Base-by-base conservation (phyloP, 257 asterid species). In the Solanum acaule region DNA sequence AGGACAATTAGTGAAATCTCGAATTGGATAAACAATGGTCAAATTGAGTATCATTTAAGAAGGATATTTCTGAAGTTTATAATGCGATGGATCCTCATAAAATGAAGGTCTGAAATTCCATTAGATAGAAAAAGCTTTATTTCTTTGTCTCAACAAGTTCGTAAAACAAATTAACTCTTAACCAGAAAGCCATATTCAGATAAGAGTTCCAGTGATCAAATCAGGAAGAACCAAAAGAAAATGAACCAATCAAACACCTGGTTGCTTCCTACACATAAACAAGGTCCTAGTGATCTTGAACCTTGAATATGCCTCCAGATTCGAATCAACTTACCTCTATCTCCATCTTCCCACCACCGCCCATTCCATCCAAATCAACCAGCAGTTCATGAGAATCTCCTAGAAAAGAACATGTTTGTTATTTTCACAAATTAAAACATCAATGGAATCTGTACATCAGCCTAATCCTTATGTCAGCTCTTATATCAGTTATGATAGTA, bases 301-400 rank as follows among this genome's bases (percentile, higher is more conserved):
- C 82, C 38, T 72, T 79, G 59, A 76, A 77, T 84, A 86, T 59
- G 84, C n/a, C 68, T 40, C 56, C 71, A 82, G 44, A 82, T 49
- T 82, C 44, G 22, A 79, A 49, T 89, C 86, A 89, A 91, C 94
- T 89, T 90, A 95, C 99, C 99, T 96, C 99, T 84, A 97, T 89
- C 90, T 94, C 93, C 92, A 97, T 90, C 94, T 94, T 95, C 88
- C 99, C 99, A 91, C 99, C 99, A 93, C 98, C 98, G 89, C 98
- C 99, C 98, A 97, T 97, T 86, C 99, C 99, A 93, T 95, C 99
- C 94, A 97, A 91, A 89, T 94, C 96, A 88, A 96, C 95, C 93
- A 94, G 89, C 93, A 97, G 92, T 87, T 93, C 96, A 81, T 95
- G 98, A 40, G 90, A 61, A 87, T 93, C 91, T 91, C 99, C 99